Evolutionary conservation across 192 early-diverging fungal genomes (phyloP), one percentile per base, ranked within the genome.

Genomic region (Backusella australiensis): DNA sequence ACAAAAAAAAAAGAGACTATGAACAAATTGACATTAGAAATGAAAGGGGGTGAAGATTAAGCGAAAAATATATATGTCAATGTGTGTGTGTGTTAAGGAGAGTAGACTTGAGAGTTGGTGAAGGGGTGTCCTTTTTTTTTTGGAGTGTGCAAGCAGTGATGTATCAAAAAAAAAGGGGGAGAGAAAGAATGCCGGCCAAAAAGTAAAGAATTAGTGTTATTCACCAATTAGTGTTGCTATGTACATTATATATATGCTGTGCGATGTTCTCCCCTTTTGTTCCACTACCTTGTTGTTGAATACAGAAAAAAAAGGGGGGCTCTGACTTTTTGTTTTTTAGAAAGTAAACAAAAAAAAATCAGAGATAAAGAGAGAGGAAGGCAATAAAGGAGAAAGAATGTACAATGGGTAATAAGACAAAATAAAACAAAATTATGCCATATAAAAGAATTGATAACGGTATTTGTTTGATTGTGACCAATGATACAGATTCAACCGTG

Each of bases 221-320:
- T 59, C 56, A 59, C 56, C 56, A 59, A 56, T 56, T 56, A 59
- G 56, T 49, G 46, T 63, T 63, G 26, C 56, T 63, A 63, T 63
- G 56, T 63, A 63, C 56, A 63, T 63, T 63, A 63, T 63, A 63
- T 63, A 63, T 63, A 63, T 63, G 56, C 56, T 63, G 56, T 63
- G 56, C 26, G 56, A 63, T 63, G 23, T 63, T 49, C 19, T n/a
- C n/a, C 56, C 56, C 56, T 29, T 63, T 63, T 63, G 56, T 63
- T 59, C 56, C 56, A 59, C 53, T 56, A 23, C 26, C 53, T 56
- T 56, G 53, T 56, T 56, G 53, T 56, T 56, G 53, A 23, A 23
- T 56, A 56, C 53, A 56, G 52, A n/a, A 56, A 56, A 56, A 56
- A 56, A 56, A 9, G 6, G n/a, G 21, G 53, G 1, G 11, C 19